Percentiles rank a stretch among this genome's conserved stretches.
Conservation (phyloP, 2,329 filamentous ascomycete species). For the Escovopsis sp. region DNA sequence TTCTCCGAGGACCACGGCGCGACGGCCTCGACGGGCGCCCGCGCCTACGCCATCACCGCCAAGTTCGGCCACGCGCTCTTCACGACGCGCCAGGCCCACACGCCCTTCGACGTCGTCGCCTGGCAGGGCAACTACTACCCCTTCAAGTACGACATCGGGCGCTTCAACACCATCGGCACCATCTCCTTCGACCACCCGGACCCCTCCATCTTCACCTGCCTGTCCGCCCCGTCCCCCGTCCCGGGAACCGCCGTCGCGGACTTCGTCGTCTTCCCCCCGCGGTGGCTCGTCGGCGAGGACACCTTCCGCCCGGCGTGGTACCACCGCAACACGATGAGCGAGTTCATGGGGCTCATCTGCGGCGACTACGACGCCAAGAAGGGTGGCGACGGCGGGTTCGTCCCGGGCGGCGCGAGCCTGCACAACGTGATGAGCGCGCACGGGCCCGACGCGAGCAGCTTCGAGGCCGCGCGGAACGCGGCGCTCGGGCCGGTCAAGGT, state of each 20-base stretch:
- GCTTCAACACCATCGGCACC: conserved; percentile 59
- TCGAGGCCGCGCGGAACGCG: conserved; percentile 39
- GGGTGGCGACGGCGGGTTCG: conserved; percentile 35
- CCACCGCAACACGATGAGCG: conserved; percentile 53
- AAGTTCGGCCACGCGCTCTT: conserved; percentile 56
- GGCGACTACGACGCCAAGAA: conserved; percentile 47
- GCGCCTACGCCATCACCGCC: conserved; percentile 33
- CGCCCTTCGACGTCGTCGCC: conserved; percentile 64
- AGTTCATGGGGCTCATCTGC: conserved; percentile 47
- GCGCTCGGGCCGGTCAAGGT: conserved; percentile 41
- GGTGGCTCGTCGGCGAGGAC: conserved; percentile 54
- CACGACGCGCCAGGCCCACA: conserved; percentile 48
- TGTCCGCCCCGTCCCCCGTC: conserved; percentile 44
- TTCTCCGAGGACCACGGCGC: conserved; percentile 46
- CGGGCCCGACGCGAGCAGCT: conserved; percentile 42
- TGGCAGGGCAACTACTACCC: conserved; percentile 74
- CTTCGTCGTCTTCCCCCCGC: conserved; percentile 59
- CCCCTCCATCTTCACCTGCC: conserved; percentile 61
- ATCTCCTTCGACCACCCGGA: conserved; percentile 66
- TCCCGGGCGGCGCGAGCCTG: conserved; percentile 40
- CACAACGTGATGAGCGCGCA: conserved; percentile 60
- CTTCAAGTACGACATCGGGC: conserved; percentile 68
- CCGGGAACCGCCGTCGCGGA: conserved; percentile 52
- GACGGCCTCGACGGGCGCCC: conserved; percentile 22
- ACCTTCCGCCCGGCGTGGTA: conserved; percentile 63